Conservation (phyloP, 129 eudicot species). For the Artemisia argyi region DNA sequence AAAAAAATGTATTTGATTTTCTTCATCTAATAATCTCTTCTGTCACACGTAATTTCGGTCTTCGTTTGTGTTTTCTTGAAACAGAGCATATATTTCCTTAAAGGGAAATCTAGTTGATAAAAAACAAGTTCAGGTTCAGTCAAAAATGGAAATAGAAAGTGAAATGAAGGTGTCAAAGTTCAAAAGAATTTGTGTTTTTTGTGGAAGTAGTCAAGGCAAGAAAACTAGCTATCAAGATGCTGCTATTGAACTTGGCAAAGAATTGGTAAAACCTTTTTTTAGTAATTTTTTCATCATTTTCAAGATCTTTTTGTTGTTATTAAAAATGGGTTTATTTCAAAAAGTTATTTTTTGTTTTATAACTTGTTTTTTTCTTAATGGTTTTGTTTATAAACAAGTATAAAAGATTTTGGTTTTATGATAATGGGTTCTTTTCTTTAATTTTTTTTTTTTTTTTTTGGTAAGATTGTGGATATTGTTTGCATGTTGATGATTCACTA, state of each 20-base stretch:
- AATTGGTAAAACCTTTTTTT: constrained; percentile 54
- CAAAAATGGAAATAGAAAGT: constrained; percentile 61
- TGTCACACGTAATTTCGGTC: constrained; percentile 21
- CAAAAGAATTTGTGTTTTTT: constrained; percentile 93
- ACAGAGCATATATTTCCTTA: constrained; percentile 31
- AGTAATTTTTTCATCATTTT: neutral
- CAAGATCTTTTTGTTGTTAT: constrained; percentile 23
- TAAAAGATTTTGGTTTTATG: too few species aligned
- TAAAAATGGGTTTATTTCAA: constrained; percentile 18
- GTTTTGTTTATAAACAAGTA: constrained; percentile 4
- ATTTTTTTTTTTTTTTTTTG: constrained; percentile 14
- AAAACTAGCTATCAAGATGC: constrained; percentile 91
- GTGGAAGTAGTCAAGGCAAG: constrained; percentile 99
- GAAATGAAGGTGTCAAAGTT: constrained; percentile 70
- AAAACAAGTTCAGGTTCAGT: constrained; percentile 23
- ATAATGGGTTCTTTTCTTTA: neutral
- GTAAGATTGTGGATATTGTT: constrained; percentile 22
- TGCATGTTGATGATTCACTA: constrained; percentile 24
- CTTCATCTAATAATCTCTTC: constrained; percentile 17
- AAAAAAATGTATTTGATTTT: constrained; percentile 22
- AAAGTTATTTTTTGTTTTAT: constrained; percentile 22
- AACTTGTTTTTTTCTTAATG: constrained; percentile 23
- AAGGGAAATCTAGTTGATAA: constrained; percentile 21
- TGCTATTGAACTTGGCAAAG: constrained; percentile 93
- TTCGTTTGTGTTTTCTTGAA: constrained; percentile 12